These are phyloP conservation scores for Fusarium equiseti DNA, from an alignment of 2,329 filamentous ascomycete species.

Conservation along the genomic window DNA sequence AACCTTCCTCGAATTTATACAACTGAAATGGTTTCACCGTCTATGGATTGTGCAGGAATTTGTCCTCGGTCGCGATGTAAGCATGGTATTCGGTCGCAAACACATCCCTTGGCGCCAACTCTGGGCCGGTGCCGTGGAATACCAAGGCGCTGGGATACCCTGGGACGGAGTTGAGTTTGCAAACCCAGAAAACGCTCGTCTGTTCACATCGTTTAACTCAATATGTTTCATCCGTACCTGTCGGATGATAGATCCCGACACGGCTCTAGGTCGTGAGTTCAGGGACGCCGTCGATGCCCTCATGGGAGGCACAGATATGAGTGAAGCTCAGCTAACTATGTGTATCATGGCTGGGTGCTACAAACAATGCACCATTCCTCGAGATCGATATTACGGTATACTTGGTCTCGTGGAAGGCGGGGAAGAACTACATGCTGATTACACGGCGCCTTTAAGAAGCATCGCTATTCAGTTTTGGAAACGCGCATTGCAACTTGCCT, in stretches of 20 bases:
- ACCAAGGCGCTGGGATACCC: background rate
- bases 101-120: slow-evolving; percentile 4
- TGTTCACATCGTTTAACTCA: background rate
- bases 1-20: background rate
- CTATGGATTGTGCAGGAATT: slow-evolving; percentile 29
- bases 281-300: fast-evolving
- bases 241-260: background rate
- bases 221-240: background rate
- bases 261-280: background rate
- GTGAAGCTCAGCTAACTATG: background rate
- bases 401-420: slow-evolving; percentile 2
- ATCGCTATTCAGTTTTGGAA: slow-evolving; percentile 20
- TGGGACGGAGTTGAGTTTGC: background rate
- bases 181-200: fast-evolving
- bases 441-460: background rate
- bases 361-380: background rate
- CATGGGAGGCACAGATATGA: fast-evolving
- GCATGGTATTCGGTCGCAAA: slow-evolving; percentile 9
- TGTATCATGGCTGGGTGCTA: background rate
- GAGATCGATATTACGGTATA: slow-evolving; percentile 21
- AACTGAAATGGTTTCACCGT: slow-evolving; percentile 15
- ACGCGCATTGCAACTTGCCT: background rate
- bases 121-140: background rate
- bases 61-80: slow-evolving; percentile 11
- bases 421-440: background rate